These are phyloP conservation scores for Russula lepida DNA, from an alignment of 768 basidiomycete genomes.

Conservation along the genomic window DNA sequence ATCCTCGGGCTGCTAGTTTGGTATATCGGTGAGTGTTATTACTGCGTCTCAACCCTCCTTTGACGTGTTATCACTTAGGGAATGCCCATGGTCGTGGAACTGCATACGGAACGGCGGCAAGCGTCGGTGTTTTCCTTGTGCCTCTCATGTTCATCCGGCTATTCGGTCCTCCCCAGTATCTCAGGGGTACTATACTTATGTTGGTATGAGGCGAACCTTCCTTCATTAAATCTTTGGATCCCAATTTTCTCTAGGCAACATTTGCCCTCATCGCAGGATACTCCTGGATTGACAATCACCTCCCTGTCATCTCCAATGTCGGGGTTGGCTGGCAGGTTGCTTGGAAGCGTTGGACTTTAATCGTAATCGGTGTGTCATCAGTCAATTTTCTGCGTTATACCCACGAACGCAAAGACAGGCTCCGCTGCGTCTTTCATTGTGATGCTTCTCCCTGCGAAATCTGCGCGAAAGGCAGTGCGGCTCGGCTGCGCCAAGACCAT, in stretches of 20 bases:
- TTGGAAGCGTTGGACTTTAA: conserved; percentile 44
- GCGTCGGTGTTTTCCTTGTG: conserved; percentile 38
- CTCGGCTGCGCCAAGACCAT: conserved; percentile 36
- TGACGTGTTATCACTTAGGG: conserved; percentile 23
- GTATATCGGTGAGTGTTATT: conserved; percentile 35
- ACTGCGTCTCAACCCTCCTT: not conserved
- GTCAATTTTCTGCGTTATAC: not conserved
- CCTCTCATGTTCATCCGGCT: conserved; percentile 44
- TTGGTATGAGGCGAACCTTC: conserved; percentile 27
- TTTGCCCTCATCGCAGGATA: conserved; percentile 44
- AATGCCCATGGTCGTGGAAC: conserved; percentile 41
- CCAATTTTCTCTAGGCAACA: conserved; percentile 28
- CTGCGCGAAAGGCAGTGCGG: conserved; percentile 41
- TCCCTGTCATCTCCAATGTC: conserved; percentile 36
- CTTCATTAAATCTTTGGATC: not conserved
- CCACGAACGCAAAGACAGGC: conserved; percentile 26
- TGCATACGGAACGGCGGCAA: conserved; percentile 45
- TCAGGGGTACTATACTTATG: conserved; percentile 32
- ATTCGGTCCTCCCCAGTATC: conserved; percentile 35
- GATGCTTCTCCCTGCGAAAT: conserved; percentile 46
- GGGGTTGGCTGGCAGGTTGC: conserved; percentile 47
- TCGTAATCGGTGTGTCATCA: conserved; percentile 37
- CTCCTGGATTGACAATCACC: conserved; percentile 48
- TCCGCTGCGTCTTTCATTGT: conserved; percentile 43
- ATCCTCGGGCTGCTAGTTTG: conserved; percentile 41